phyloP scores from a whole-genome alignment of 2,329 filamentous ascomycete species.

The Talaromyces piceae region DNA sequence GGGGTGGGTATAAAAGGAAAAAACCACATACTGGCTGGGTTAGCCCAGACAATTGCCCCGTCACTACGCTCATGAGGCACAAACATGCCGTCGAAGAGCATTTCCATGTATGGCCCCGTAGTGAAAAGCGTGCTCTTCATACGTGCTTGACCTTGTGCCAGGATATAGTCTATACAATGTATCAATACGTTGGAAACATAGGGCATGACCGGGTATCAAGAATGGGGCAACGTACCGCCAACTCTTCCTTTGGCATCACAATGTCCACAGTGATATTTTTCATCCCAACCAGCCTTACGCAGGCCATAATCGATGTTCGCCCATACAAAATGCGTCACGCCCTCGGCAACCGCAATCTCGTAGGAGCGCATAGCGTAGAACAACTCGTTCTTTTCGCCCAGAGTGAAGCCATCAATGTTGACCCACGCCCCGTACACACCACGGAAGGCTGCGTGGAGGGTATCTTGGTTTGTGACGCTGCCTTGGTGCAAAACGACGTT shows the following conservation, averaged over 20 bases:
- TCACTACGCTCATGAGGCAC: conserved; percentile 12
- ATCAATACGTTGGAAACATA: neutral
- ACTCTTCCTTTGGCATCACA: conserved; percentile 8
- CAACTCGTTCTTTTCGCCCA: conserved; percentile 24
- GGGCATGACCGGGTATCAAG: too few relatives aligned
- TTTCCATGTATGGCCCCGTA: conserved; percentile 43
- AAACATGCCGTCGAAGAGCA: conserved; percentile 21
- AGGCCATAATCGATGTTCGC: conserved; percentile 15
- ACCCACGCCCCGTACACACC: conserved; percentile 44
- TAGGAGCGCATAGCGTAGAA: conserved; percentile 36
- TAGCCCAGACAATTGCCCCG: conserved; percentile 14
- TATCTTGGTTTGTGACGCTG: conserved; percentile 38
- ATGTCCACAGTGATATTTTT: conserved; percentile 9
- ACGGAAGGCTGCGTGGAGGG: conserved; percentile 38
- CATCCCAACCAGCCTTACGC: conserved; percentile 9
- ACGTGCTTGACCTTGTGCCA: conserved; percentile 5
- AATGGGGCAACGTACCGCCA: too few relatives aligned
- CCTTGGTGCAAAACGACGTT: conserved; percentile 44
- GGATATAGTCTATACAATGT: neutral
- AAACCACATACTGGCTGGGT: conserved; percentile 1
- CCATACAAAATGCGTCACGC: conserved; percentile 38
- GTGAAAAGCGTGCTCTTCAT: conserved; percentile 28
- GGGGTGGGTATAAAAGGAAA: too few relatives aligned
- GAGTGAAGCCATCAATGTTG: conserved; percentile 48
- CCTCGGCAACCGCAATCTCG: conserved; percentile 36